Evolutionary conservation across 202 grass and related monocot genomes (phyloP).

Genomic region (Brachypodium distachyon): DNA sequence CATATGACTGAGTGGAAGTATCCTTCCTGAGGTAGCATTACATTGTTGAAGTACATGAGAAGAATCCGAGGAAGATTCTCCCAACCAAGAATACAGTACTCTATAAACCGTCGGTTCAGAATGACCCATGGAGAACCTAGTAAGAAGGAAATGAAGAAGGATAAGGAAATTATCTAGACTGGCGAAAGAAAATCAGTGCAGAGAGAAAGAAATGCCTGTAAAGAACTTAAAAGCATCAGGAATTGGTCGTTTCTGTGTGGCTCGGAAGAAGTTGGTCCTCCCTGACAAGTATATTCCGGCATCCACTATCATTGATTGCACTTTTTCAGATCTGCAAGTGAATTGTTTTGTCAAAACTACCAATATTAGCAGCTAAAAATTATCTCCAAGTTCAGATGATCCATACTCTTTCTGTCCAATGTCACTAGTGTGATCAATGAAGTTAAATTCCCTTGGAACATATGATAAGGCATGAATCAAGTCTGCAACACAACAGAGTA

Average conservation of each 20-base stretch:
- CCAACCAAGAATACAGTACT: slow-evolving; percentile 86
- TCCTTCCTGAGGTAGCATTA: slow-evolving; percentile 73
- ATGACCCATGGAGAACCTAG: slow-evolving; percentile 98
- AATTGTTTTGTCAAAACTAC: slow-evolving; percentile 5
- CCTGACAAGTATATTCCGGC: slow-evolving; percentile 91
- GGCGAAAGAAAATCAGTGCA: slow-evolving; percentile 13
- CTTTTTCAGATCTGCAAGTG: slow-evolving; percentile 66
- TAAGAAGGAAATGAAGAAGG: not conserved
- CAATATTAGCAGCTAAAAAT: not conserved
- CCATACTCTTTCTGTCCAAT: slow-evolving; percentile 81
- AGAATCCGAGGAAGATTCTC: slow-evolving; percentile 89
- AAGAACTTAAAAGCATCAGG: slow-evolving; percentile 96
- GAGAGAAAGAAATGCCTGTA: slow-evolving; percentile 49
- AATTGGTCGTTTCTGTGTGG: slow-evolving; percentile 56
- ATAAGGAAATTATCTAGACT: slow-evolving; percentile 13
- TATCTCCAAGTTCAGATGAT: slow-evolving; percentile 13
- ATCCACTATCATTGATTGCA: slow-evolving; percentile 90
- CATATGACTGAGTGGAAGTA: slow-evolving; percentile 96
- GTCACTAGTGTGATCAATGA: slow-evolving; percentile 84
- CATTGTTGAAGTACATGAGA: slow-evolving; percentile 94
- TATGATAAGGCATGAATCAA: slow-evolving; percentile 83
- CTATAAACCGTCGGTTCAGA: slow-evolving; percentile 75
- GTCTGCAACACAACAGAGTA: slow-evolving; percentile 49
- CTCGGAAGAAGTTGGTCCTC: slow-evolving; percentile 81
- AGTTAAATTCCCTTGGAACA: slow-evolving; percentile 81